Conservation (phyloP, 495 filamentous ascomycete species). For the Trichoderma reesei region DNA sequence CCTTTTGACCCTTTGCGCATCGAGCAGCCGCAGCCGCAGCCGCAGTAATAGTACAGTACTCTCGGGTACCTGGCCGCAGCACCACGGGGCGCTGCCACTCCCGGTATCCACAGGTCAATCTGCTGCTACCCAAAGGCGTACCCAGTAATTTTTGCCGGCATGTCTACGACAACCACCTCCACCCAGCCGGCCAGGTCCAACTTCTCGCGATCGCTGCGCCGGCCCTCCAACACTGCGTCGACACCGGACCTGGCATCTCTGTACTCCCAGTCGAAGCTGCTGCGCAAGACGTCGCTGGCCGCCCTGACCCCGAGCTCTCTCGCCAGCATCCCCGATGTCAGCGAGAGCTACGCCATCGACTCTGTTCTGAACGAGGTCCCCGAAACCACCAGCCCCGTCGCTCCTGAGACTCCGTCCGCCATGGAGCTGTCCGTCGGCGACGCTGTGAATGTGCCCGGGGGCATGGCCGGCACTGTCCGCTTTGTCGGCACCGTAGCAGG, state of each 20-base stretch:
- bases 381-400: constrained; percentile 27
- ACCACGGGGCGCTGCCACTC: background rate
- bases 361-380: constrained; percentile 35
- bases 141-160: background rate
- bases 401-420: constrained; percentile 20
- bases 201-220: constrained; percentile 13
- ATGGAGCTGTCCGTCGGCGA: constrained; percentile 67
- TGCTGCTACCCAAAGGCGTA: too few relatives aligned
- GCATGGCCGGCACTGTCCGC: constrained; percentile 82
- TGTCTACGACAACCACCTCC: background rate
- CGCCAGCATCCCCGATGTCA: constrained; percentile 51
- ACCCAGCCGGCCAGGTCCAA: constrained; percentile 1
- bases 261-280: constrained; percentile 34
- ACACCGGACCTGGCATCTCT: constrained; percentile 46
- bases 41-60: background rate
- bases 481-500: constrained; percentile 82
- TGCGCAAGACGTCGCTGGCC: constrained; percentile 57
- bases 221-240: constrained; percentile 38
- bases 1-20: background rate
- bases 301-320: constrained; percentile 52
- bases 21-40: background rate
- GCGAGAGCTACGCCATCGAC: constrained; percentile 47
- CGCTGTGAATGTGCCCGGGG: constrained; percentile 85
- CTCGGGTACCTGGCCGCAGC: background rate
- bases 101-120: background rate